Evolutionary conservation across 306 rosid species (phyloP).

Genomic region (Gynostemma pentaphyllum): DNA sequence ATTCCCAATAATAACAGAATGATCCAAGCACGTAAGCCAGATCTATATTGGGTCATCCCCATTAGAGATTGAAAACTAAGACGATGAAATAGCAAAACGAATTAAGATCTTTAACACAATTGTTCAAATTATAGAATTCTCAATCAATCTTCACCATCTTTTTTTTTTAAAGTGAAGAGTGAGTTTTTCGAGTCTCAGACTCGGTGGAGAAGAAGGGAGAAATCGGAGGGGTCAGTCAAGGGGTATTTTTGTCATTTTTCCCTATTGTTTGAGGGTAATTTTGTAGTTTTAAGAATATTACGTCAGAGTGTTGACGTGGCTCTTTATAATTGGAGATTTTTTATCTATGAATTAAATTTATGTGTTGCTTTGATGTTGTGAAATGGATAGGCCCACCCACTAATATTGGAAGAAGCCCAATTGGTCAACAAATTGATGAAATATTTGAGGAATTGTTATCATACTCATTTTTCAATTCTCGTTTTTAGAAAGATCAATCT

Average conservation of each 20-base stretch:
- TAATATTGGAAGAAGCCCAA: neutral
- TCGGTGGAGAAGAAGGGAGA: conserved; percentile 12
- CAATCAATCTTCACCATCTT: too few relatives aligned
- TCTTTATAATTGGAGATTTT: neutral
- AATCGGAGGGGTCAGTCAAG: neutral
- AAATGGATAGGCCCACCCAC: neutral
- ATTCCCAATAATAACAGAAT: conserved; percentile 21
- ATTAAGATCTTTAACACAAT: conserved; percentile 8
- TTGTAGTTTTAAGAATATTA: neutral
- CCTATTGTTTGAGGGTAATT: neutral
- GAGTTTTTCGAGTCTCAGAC: neutral
- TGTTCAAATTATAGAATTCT: too few relatives aligned
- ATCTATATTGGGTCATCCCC: conserved; percentile 32
- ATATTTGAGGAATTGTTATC: too few relatives aligned
- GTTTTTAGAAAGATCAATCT: too few relatives aligned
- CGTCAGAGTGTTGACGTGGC: neutral
- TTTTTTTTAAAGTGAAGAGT: too few relatives aligned
- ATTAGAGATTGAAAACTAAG: conserved; percentile 7
- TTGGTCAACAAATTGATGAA: neutral
- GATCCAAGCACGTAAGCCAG: conserved; percentile 27
- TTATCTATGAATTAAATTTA: neutral
- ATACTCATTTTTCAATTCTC: too few relatives aligned
- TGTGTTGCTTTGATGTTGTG: neutral
- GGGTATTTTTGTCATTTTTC: neutral
- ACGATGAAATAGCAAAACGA: neutral